These are phyloP conservation scores for Cucurbita moschata DNA, from an alignment of 306 rosid species.

Conservation along the genomic window DNA sequence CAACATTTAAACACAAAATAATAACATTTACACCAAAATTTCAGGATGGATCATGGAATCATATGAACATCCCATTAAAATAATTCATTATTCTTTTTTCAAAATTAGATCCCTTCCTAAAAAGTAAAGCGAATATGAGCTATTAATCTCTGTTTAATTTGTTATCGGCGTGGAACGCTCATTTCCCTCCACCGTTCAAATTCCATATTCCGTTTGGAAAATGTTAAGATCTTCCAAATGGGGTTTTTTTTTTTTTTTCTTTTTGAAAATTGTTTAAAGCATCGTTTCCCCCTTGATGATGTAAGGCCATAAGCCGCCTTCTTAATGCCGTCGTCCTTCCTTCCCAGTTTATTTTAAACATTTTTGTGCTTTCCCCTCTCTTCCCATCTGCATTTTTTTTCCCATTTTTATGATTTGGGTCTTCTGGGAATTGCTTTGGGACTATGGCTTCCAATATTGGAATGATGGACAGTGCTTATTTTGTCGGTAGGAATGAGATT, in stretches of 20 bases:
- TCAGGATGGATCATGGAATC: too few relatives aligned
- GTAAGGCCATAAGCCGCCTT: not conserved
- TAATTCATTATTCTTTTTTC: too few relatives aligned
- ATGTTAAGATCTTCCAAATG: not conserved
- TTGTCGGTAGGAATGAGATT: conserved; percentile 93
- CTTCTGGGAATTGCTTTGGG: conserved; percentile 3
- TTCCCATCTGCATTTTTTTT: not conserved
- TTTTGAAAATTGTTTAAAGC: not conserved
- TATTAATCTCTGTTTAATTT: not conserved
- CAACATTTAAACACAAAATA: too few relatives aligned
- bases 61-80: too few relatives aligned
- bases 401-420: conserved; percentile 6
- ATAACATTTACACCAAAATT: too few relatives aligned
- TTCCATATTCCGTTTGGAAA: not conserved
- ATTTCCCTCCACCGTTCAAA: conserved; percentile 7
- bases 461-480: conserved; percentile 88
- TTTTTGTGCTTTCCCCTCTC: not conserved
- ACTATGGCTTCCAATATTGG: conserved; percentile 81
- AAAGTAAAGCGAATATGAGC: too few relatives aligned
- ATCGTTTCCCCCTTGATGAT: conserved; percentile 5
- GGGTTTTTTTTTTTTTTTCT: not conserved
- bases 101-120: too few relatives aligned
- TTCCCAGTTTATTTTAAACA: not conserved
- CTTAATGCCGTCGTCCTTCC: conserved; percentile 5
- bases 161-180: not conserved